phyloP scores from a whole-genome alignment of 345 rosid genomes.

The Noccaea bulbosa region DNA sequence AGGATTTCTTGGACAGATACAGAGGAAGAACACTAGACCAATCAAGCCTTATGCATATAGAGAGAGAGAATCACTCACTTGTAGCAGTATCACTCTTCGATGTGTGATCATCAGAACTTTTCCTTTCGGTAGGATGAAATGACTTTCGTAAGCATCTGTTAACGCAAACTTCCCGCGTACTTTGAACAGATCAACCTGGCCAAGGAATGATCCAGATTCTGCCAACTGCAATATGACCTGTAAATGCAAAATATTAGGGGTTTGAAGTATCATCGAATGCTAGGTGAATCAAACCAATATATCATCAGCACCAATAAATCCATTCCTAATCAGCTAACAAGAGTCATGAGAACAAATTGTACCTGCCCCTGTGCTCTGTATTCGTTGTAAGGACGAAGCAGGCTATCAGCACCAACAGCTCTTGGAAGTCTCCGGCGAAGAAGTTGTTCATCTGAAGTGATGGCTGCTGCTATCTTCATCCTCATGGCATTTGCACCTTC shows the following conservation, averaged over 20 bases:
- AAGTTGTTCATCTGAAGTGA: constrained; percentile 97
- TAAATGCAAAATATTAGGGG: constrained; percentile 40
- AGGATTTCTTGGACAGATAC: constrained; percentile 16
- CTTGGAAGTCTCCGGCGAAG: constrained; percentile 94
- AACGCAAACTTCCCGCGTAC: constrained; percentile 98
- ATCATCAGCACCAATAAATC: constrained; percentile 3
- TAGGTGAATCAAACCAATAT: constrained; percentile 17
- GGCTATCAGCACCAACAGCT: constrained; percentile 83
- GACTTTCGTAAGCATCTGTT: constrained; percentile 97
- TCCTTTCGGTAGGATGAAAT: constrained; percentile 82
- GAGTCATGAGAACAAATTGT: constrained; percentile 26
- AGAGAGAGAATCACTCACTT: constrained; percentile 56
- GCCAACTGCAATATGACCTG: constrained; percentile 95
- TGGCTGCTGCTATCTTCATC: constrained; percentile 94
- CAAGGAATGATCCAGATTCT: constrained; percentile 87
- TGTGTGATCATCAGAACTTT: constrained; percentile 76
- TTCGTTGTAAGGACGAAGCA: constrained; percentile 86
- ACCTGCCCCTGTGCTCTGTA: constrained; percentile 97
- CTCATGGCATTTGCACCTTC: constrained; percentile 99
- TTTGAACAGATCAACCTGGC: constrained; percentile 97
- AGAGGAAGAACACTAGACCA: constrained; percentile 10
- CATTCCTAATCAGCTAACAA: constrained; percentile 13
- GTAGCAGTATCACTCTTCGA: constrained; percentile 80
- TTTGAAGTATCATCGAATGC: neutral
- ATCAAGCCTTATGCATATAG: neutral